These are phyloP conservation scores for Dipteronia sinensis DNA, from an alignment of 345 rosid genomes.

Conservation along the genomic window DNA sequence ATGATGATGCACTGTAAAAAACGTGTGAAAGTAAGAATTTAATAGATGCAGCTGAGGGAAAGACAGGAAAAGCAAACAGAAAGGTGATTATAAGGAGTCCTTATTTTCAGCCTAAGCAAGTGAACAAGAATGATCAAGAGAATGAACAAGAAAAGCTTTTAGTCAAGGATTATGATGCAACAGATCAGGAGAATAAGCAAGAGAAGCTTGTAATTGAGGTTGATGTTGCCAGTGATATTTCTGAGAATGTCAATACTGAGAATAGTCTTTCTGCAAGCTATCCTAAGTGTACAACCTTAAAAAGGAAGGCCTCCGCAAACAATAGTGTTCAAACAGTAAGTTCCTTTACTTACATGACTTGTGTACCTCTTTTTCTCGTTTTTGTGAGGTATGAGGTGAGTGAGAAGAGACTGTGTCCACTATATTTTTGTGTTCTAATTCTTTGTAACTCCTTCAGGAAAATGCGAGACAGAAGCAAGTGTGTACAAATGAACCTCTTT, in stretches of 20 bases:
- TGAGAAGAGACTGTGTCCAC: background rate
- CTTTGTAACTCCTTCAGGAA: conserved; percentile 52
- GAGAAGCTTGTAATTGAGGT: conserved; percentile 30
- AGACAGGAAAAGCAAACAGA: conserved; percentile 44
- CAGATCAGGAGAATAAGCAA: conserved; percentile 31
- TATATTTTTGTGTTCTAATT: conserved; percentile 16
- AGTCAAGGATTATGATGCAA: conserved; percentile 30
- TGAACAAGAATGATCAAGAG: conserved; percentile 32
- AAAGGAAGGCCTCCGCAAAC: conserved; percentile 55
- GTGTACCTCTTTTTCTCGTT: conserved; percentile 2
- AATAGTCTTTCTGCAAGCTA: conserved; percentile 24
- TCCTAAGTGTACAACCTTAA: conserved; percentile 34
- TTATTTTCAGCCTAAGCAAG: conserved; percentile 64
- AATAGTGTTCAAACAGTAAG: conserved; percentile 51
- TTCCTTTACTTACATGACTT: conserved; percentile 12
- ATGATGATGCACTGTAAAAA: conserved; percentile 22
- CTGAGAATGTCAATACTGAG: conserved; percentile 30
- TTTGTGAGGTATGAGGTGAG: background rate
- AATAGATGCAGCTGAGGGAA: conserved; percentile 35
- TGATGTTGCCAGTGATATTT: conserved; percentile 26
- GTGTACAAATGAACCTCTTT: conserved; percentile 40
- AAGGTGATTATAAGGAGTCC: conserved; percentile 64
- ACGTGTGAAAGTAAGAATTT: conserved; percentile 30
- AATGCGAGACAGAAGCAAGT: conserved; percentile 47
- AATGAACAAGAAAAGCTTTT: conserved; percentile 33